Evolutionary conservation across 768 basidiomycete genomes (phyloP), one percentile per base, ranked within the genome.

Genomic region (Crepidotus variabilis): DNA sequence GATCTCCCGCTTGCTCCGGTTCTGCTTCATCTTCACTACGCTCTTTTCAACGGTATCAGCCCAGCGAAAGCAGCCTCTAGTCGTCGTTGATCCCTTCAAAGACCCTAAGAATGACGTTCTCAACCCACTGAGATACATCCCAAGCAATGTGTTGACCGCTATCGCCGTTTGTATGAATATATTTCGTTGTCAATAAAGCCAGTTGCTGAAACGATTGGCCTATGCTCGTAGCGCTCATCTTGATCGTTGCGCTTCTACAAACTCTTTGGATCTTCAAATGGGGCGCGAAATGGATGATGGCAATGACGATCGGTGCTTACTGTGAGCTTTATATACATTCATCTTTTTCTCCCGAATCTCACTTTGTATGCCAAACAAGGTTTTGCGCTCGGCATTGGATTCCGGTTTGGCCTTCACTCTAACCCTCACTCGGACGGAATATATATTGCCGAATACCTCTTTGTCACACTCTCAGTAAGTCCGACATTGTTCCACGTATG

Each of bases 231-330:
- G 71, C 65, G 58, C 65, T 82, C 16, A 62, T 81, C 4, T 54
- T 81, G 7, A 8, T 66, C 14, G 71, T 75, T 21, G 82, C 73
- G 21, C 52, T 84, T 20, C 51, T 67, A 2, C 82, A 85, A 62
- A 72, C 78, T 6, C 72, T 66, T 50, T 72, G 70, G 43, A 73
- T 76, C 11, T 68, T 66, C 62, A 74, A 70, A 55, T 78, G 73
- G 52, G 78, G 83, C 2, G 77, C 79, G 5, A 79, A 72, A 58
- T 86, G 75, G 69, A 87, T 88, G 86, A 63, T 83, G 32, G 66
- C 75, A 16, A 82, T 87, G 79, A 72, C 79, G 5, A 78, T 88
- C 55, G 86, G 86, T n/a, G 75, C 72, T 28, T 83, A 79, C 65
- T 77, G 84, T 79, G 54, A 48, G 81, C 6, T 39, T 52, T 43